Evolutionary conservation across 2,329 filamentous ascomycete species (phyloP).

Genomic region (Aureobasidium uvarum): DNA sequence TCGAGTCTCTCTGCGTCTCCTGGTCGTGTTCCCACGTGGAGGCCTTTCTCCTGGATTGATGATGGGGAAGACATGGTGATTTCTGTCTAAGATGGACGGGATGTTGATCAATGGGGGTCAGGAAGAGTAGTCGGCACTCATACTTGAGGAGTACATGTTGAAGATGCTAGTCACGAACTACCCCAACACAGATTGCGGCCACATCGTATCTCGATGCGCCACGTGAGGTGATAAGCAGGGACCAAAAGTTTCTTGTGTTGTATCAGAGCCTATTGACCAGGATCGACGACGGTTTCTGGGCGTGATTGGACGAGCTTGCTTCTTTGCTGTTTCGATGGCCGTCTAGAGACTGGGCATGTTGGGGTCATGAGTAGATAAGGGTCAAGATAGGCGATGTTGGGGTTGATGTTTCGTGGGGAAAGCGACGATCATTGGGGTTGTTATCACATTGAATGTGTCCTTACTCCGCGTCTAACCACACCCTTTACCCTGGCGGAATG

Average conservation of each 20-base stretch:
- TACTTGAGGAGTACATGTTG: not conserved
- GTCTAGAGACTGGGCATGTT: not conserved
- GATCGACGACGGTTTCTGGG: not conserved
- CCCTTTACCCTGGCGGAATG: not conserved
- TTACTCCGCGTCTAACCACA: not conserved
- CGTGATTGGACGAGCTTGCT: not conserved
- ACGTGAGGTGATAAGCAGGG: slow-evolving; percentile 12
- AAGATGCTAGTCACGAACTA: slow-evolving; percentile 6
- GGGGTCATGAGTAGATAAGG: slow-evolving; percentile 5
- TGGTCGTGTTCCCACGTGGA: slow-evolving; percentile 2
- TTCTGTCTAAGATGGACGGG: not conserved
- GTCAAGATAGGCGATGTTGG: slow-evolving; percentile 9
- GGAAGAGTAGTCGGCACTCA: not conserved
- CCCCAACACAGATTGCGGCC: not conserved
- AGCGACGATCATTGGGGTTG: not conserved
- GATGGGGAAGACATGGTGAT: not conserved
- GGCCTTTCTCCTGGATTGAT: slow-evolving; percentile 1
- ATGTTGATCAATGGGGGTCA: not conserved
- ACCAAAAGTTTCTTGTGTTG: not conserved
- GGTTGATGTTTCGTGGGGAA: not conserved
- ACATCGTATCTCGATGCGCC: not conserved
- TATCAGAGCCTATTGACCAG: not conserved
- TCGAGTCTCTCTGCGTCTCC: slow-evolving; percentile 46
- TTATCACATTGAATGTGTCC: slow-evolving; percentile 11
- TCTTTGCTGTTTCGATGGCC: not conserved